A percentile compares a stretch with the other conserved stretches of the same genome.
These are phyloP conservation scores for Eucalyptus regnans DNA, from an alignment of 345 rosid genomes.

Conservation along the genomic window DNA sequence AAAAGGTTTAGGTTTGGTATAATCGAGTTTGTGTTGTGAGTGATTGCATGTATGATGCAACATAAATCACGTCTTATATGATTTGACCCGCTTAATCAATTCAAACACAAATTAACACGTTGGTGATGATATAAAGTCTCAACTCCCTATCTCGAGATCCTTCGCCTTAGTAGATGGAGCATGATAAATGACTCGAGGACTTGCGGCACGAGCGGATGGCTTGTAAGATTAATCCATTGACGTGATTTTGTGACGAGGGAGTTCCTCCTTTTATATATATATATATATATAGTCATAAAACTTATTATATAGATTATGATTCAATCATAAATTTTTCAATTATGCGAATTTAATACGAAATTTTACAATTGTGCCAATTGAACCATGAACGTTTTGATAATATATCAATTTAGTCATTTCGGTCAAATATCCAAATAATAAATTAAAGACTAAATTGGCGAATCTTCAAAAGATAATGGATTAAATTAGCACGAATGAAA, in stretches of 20 bases:
- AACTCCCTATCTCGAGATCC: not conserved
- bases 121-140: not conserved
- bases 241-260: not conserved
- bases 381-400: rapidly evolving
- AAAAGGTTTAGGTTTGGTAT: not conserved
- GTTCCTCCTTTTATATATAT: not conserved
- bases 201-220: not conserved
- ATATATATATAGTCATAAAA: too few relatives aligned
- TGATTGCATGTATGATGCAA: not conserved
- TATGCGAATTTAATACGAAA: too few relatives aligned
- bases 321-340: too few relatives aligned
- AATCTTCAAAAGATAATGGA: too few relatives aligned
- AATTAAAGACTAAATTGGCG: not conserved
- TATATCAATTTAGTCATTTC: not conserved
- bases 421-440: not conserved
- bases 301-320: rapidly evolving
- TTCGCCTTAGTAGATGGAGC: not conserved
- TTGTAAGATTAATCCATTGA: not conserved
- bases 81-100: not conserved
- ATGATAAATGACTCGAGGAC: not conserved
- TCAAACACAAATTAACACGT: not conserved
- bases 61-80: not conserved
- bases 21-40: not conserved
- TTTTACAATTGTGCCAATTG: rapidly evolving
- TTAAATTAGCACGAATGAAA: rapidly evolving